Conservation (phyloP, 73 alveolate species). For the Paraurostyla sp. region DNA sequence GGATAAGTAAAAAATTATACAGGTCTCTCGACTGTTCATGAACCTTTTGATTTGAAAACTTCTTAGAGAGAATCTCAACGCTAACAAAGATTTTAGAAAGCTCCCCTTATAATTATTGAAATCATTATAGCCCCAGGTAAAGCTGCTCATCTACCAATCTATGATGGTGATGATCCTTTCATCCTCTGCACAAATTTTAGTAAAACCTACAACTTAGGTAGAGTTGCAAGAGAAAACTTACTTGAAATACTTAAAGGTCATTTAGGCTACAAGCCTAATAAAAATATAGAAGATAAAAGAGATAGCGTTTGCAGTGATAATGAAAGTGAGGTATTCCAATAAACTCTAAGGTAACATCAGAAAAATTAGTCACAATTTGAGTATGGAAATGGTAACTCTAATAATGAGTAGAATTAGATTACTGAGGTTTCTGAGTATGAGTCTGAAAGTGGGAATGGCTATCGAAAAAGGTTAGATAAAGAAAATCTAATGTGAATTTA, state of each 20-base stretch:
- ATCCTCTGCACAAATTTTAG: background rate
- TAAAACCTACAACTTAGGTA: conserved; percentile 24
- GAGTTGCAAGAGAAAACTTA: background rate
- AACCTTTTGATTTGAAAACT: conserved; percentile 19
- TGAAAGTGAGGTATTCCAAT: background rate
- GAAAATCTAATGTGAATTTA: background rate
- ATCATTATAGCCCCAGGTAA: conserved; percentile 26
- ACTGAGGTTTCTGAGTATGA: conserved; percentile 25
- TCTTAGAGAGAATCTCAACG: background rate
- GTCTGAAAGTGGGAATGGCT: conserved; percentile 6
- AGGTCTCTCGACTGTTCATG: background rate
- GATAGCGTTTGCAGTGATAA: background rate
- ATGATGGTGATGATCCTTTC: conserved; percentile 32
- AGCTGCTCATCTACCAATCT: conserved; percentile 18
- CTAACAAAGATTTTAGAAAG: background rate
- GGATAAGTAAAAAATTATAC: conserved; percentile 29
- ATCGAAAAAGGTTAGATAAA: background rate
- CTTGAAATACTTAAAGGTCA: background rate
- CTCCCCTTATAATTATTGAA: conserved; percentile 20
- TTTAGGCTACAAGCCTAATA: background rate
- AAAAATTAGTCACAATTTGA: background rate
- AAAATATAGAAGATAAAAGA: background rate
- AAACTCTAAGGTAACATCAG: background rate
- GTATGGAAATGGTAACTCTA: background rate
- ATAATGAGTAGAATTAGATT: no score